Evolutionary conservation across 495 filamentous ascomycete genomes (phyloP), one percentile per base, ranked within the genome.

Genomic region (Hypoxylon lienhwacheense): DNA sequence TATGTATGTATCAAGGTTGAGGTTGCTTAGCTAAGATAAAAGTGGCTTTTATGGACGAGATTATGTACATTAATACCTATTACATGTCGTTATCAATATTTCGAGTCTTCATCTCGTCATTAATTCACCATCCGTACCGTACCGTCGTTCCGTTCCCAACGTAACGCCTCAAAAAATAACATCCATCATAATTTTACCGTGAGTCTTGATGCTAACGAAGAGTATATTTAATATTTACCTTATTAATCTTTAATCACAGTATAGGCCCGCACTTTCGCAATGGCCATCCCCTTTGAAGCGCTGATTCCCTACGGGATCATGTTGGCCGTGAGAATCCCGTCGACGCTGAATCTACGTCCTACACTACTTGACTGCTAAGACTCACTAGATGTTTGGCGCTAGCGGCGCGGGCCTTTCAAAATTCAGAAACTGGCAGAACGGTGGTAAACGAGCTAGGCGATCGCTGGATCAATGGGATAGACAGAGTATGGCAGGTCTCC

Each of bases 211-310:
- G 29, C 29, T 26, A 14, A 26, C 16, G 20, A 25, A 14, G 5
- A 41, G 20, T 29, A 21, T 20, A 14, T 25, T 2, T 12, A 28
- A 17, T 19, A 14, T 14, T 10, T 32, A n/a, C 6, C 2, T 32
- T 51, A 43, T 26, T 53, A 40, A 60, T 52, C 29, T 7, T 37
- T 15, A 19, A 17, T 43, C n/a, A 14, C 17, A 43, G 20, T 24
- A 28, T 20, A 63, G 40, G 29, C 43, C 42, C 12, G 24, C 16
- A 42, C 55, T 52, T 52, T 58, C 80, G 80, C 65, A 39, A 97
- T 97, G 93, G 89, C 87, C 70, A 84, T 98, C 57, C 93, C 93
- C 43, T 97, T 97, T 77, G 93, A 98, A 80, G 85, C 91, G 52
- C 76, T 98, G 63, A 73, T 98, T 69, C 93, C 93, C 37, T 97